Percentiles rank a stretch among this genome's conserved stretches.
These are phyloP conservation scores for Penicillium sp. DNA, from an alignment of 2,329 filamentous ascomycete species.

Conservation along the genomic window DNA sequence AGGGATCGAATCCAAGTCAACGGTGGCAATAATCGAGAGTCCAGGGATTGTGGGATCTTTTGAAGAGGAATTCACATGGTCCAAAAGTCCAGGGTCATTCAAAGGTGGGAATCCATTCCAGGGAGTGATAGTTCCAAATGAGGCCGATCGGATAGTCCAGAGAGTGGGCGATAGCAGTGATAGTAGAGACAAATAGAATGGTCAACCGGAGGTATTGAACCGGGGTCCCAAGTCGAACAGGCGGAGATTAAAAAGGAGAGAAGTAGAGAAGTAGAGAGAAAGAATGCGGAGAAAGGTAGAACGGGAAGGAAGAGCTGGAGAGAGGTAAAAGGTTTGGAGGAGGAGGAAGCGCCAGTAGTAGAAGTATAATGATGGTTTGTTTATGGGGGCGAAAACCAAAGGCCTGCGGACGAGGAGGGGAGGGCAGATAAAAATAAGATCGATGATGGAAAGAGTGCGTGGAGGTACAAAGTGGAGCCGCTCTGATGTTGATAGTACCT, in stretches of 20 bases:
- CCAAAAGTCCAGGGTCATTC: constrained; percentile 16
- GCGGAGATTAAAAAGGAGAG: neutral
- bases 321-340: constrained; percentile 7
- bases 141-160: constrained; percentile 1
- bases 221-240: neutral
- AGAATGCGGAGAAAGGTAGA: constrained; percentile 11
- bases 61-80: neutral
- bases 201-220: neutral
- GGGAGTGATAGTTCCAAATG: neutral
- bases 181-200: neutral
- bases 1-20: neutral
- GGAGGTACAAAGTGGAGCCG: neutral
- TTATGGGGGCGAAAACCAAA: neutral
- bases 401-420: neutral
- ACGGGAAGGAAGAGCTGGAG: constrained; percentile 8
- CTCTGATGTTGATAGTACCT: too few relatives aligned
- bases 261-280: constrained; percentile 7
- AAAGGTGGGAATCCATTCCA: constrained; percentile 18
- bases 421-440: constrained; percentile 20
- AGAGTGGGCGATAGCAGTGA: neutral
- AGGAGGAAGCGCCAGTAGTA: constrained; percentile 1
- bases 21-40: neutral
- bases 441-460: constrained; percentile 19
- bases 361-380: constrained; percentile 3
- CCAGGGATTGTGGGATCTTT: constrained; percentile 1